phyloP scores from a whole-genome alignment of 2,329 filamentous ascomycete genomes.

The Amylocarpus encephaloides region DNA sequence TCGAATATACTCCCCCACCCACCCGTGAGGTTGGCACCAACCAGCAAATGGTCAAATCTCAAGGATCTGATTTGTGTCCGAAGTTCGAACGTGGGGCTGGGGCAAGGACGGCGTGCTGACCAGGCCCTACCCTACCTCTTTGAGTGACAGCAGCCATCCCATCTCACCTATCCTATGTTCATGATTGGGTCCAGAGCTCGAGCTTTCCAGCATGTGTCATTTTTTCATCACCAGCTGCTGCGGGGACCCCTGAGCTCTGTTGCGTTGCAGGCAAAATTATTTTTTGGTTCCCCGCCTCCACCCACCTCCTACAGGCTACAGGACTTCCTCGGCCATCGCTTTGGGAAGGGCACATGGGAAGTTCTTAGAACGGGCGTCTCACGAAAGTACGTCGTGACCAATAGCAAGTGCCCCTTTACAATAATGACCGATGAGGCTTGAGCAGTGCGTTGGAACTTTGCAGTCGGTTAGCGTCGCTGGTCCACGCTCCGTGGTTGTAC shows the following conservation, averaged over 20 bases:
- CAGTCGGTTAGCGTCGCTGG: neutral
- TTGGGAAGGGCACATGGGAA: neutral
- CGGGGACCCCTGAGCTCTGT: constrained; percentile 17
- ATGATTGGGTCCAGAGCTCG: constrained; percentile 10
- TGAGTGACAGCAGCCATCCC: constrained; percentile 8
- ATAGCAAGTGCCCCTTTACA: neutral
- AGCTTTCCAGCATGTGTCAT: constrained; percentile 18
- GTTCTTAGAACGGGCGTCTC: neutral
- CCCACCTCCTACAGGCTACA: neutral
- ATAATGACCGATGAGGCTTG: neutral
- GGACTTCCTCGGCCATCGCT: constrained; percentile 1
- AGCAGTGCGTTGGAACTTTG: neutral
- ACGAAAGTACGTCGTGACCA: neutral
- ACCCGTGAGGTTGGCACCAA: neutral
- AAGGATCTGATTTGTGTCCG: constrained; percentile 11
- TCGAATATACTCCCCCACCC: neutral
- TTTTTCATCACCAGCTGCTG: constrained; percentile 11
- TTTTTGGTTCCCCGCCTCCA: constrained; percentile 4
- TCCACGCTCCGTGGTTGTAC: no score
- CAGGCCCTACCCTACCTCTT: constrained; percentile 9
- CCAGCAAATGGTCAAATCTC: no score
- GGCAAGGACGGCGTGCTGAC: neutral
- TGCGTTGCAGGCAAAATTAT: constrained; percentile 10
- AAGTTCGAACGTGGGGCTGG: constrained; percentile 7
- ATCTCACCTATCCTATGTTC: constrained; percentile 15